Conservation (phyloP, 2,329 filamentous ascomycete species). For the Aspergillus clavatus region DNA sequence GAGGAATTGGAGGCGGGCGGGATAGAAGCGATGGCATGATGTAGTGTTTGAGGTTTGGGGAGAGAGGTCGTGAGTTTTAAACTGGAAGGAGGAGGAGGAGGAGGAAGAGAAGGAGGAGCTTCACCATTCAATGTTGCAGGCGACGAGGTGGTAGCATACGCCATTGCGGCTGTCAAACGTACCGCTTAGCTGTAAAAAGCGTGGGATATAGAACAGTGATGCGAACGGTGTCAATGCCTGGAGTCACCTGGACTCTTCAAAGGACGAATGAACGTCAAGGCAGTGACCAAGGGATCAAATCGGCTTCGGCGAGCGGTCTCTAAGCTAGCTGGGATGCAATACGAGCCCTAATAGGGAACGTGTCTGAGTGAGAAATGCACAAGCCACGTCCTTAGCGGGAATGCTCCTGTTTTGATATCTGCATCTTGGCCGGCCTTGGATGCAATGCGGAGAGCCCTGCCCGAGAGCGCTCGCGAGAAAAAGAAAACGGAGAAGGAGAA, state of each 20-base stretch:
- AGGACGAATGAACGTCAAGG: constrained; percentile 30
- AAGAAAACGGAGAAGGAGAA: constrained; percentile 16
- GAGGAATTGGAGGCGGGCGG: constrained; percentile 23
- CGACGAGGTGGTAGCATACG: constrained; percentile 33
- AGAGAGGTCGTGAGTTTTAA: constrained; percentile 35
- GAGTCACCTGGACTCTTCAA: constrained; percentile 39
- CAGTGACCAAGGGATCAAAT: constrained; percentile 25
- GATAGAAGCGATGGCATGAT: constrained; percentile 33
- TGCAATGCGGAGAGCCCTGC: constrained; percentile 39
- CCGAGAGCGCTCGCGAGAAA: constrained; percentile 35
- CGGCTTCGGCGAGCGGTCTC: constrained; percentile 23
- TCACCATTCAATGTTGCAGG: constrained; percentile 36
- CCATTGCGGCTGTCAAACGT: constrained; percentile 33
- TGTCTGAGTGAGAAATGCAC: constrained; percentile 29
- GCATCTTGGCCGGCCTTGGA: constrained; percentile 41
- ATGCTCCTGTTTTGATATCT: constrained; percentile 38
- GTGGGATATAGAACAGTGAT: constrained; percentile 20
- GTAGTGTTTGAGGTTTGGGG: constrained; percentile 28
- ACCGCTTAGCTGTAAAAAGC: constrained; percentile 30
- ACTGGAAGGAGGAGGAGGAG: constrained; percentile 29
- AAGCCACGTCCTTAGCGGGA: constrained; percentile 39
- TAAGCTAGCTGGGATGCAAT: constrained; percentile 28
- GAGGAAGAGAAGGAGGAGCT: too few relatives aligned
- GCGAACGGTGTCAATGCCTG: constrained; percentile 29
- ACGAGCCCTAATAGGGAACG: constrained; percentile 27